Conservation (phyloP, 139 green algal genomes). For the Chlorella ohadii region DNA sequence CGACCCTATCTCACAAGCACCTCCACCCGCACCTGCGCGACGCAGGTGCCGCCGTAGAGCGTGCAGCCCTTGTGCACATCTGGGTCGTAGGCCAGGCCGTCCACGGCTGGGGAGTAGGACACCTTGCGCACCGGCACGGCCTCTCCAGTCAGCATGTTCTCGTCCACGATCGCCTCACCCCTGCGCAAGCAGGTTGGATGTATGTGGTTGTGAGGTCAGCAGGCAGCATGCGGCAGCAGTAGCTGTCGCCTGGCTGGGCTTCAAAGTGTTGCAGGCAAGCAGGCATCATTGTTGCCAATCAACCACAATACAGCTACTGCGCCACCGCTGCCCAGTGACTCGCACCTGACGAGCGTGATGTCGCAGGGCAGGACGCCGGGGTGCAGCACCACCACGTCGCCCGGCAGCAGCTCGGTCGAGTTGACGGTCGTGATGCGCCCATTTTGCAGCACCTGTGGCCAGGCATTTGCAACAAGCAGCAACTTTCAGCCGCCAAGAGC, state of each 20-base stretch:
- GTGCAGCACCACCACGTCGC: slow-evolving; percentile 67
- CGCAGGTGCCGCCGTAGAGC: slow-evolving; percentile 70
- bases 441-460: neutral
- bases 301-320: neutral
- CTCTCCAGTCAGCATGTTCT: slow-evolving; percentile 80
- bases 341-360: slow-evolving; percentile 58
- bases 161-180: slow-evolving; percentile 74
- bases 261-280: no score
- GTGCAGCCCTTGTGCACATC: slow-evolving; percentile 67
- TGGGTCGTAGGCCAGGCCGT: slow-evolving; percentile 63
- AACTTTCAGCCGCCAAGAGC: no score
- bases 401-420: slow-evolving; percentile 43
- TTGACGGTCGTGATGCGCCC: slow-evolving; percentile 5
- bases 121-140: slow-evolving; percentile 78
- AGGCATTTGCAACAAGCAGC: no score
- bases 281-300: neutral
- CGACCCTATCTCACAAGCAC: no score
- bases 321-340: neutral
- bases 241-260: no score
- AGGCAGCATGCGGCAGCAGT: no score
- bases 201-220: neutral
- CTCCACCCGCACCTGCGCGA: slow-evolving; percentile 61
- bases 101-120: slow-evolving; percentile 58
- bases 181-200: neutral
- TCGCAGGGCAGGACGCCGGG: slow-evolving; percentile 62